Evolutionary conservation across 495 filamentous ascomycete species (phyloP), one percentile per base, ranked within the genome.

Genomic region (Extremus antarcticus): DNA sequence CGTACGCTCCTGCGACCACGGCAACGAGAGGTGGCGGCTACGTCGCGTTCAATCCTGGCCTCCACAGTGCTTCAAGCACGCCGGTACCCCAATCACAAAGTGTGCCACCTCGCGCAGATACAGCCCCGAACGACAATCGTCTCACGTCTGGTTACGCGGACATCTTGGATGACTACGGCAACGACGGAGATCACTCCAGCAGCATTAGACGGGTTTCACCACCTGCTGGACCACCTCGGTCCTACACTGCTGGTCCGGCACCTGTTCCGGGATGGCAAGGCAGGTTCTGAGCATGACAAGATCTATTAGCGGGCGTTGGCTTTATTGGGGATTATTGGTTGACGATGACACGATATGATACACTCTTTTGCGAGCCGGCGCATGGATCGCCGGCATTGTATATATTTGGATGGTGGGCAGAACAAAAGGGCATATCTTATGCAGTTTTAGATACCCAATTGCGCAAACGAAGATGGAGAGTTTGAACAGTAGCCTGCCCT

Each of bases 11-110:
- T 16, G n/a, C 53, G 13, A 32, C 25, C 4, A 32, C n/a, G 38
- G 1, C n/a, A 22, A 29, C 40, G 20, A 50, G 46, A 19, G 38
- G 13, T 22, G 29, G 46, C 16, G 45, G 57, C 23, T 66, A 64
- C 53, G 52, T 55, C 11, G 57, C 60, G 21, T 64, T 64, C 62
- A 64, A 57, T 20, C 62, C 63, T 15, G 17, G 38, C 15, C 3
- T 47, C n/a, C 24, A 24, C 46, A 29, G 32, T 16, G 50, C 53
- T 21, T 53, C 61, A 8, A 41, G 25, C 43, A 47, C 57, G 20
- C 35, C 54, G n/a, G 23, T 46, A 1, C 57, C 58, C 3, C 29
- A 35, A 35, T 1, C 47, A 4, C 17, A 19, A 3, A 7, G 29
- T 15, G 11, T 13, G 49, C 49, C 49, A 15, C 29, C n/a, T 3